Base-by-base conservation (phyloP, 768 basidiomycete species). In the Pulveroboletus ravenelii region DNA sequence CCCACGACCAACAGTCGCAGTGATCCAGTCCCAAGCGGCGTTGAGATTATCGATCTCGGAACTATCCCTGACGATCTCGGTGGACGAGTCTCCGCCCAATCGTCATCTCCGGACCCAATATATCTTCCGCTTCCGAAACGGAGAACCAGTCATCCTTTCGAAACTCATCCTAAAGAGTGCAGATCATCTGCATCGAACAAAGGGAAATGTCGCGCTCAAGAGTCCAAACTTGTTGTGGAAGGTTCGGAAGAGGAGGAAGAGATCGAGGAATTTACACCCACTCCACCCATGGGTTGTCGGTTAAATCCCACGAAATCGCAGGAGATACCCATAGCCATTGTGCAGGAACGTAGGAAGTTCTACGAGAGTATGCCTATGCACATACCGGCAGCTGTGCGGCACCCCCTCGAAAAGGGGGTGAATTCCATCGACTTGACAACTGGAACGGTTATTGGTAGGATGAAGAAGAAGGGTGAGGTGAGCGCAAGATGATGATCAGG, bases 71-170 rank as follows among this genome's bases (percentile, higher is more conserved):
- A 62, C 6, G 67, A 70, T 31, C 31, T 60, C 2, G 62, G 65
- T 4, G 47, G 56, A 30, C 57, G 2, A 38, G n/a, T 70, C n/a
- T 7, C 48, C 48, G 10, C 14, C 25, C 20, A 29, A 27, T 39
- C 54, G 7, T 55, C 64, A 10, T 66, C 65, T 25, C 61, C 67
- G 10, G 67, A 69, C 42, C 64, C 64, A 35, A 2, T 62, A 45
- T 6, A 1, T 10, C 14, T 53, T 1, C 14, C 41, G 2, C 13
- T 23, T n/a, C 0, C 1, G 8, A 2, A 14, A 48, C 3, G 10
- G 9, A 17, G 10, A 10, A 17, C 15, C 10, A 0, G 2, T 13
- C 66, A 70, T 47, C 9, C 42, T 14, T 70, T 68, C 35, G 49
- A 61, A 6, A 64, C 47, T 17, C 47, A 8, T 41, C 68, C 67